Evolutionary conservation across 176 grass and related monocot genomes (phyloP).

Genomic region (Canna indica): DNA sequence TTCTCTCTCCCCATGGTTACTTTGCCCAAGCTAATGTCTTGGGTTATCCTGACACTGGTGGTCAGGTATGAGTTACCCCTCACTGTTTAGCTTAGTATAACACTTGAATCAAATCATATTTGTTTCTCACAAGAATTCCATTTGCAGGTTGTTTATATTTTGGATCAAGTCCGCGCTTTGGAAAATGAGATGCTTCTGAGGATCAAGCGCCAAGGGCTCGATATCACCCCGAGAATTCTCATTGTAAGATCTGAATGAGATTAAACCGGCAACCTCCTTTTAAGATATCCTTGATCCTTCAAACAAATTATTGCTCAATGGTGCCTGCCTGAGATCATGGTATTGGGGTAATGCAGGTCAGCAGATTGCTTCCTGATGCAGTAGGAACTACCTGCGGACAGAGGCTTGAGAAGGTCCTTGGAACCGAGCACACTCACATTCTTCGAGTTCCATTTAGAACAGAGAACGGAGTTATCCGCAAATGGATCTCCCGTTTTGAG

Average conservation of each 20-base stretch:
- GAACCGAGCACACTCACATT: conserved; percentile 93
- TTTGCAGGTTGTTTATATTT: conserved; percentile 86
- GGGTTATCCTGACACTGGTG: conserved; percentile 99
- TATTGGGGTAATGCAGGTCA: conserved; percentile 40
- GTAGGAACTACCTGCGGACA: conserved; percentile 90
- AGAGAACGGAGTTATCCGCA: conserved; percentile 83
- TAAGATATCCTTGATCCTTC: too few species aligned
- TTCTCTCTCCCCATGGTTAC: conserved; percentile 89
- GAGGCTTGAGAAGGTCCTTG: conserved; percentile 90
- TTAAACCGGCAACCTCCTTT: neutral
- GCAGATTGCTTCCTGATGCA: conserved; percentile 88
- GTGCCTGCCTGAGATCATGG: neutral
- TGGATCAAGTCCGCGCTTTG: conserved; percentile 99
- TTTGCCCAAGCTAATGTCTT: conserved; percentile 98
- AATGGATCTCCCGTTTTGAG: conserved; percentile 99
- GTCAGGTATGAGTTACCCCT: conserved; percentile 46
- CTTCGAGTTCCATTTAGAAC: conserved; percentile 95
- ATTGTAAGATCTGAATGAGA: conserved; percentile 49
- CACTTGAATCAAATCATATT: neutral
- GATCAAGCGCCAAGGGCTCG: conserved; percentile 93
- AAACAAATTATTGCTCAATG: neutral
- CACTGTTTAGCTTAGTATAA: neutral
- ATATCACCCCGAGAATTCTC: conserved; percentile 92
- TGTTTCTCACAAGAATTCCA: neutral
- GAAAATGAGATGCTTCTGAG: conserved; percentile 91